These are phyloP conservation scores for Trichomonascus vanleenenianus DNA, from an alignment of 805 yeast species.

Conservation along the genomic window DNA sequence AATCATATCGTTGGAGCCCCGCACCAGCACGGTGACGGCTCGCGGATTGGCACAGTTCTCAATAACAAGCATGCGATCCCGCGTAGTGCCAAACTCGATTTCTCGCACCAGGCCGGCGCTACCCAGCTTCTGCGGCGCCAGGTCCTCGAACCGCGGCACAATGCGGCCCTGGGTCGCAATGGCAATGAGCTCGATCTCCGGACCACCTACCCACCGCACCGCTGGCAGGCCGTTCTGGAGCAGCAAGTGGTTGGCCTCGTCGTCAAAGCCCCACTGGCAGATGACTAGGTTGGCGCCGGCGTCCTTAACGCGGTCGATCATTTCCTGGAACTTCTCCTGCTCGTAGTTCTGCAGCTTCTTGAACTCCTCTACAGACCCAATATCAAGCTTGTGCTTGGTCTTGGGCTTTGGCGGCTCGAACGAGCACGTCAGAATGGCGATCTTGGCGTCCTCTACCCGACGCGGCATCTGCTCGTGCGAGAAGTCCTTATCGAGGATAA, in stretches of 20 bases:
- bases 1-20: slow-evolving; percentile 97
- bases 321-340: slow-evolving; percentile 79
- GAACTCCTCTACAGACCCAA: slow-evolving; percentile 90
- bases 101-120: slow-evolving; percentile 79
- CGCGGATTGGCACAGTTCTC: slow-evolving; percentile 82
- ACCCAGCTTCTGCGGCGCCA: slow-evolving; percentile 75
- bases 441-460: slow-evolving; percentile 63
- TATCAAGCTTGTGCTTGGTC: slow-evolving; percentile 94
- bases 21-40: slow-evolving; percentile 85
- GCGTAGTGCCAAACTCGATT: slow-evolving; percentile 90
- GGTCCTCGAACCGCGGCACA: slow-evolving; percentile 94
- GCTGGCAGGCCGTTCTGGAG: slow-evolving; percentile 87
- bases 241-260: slow-evolving; percentile 91
- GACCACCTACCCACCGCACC: slow-evolving; percentile 98
- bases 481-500: slow-evolving; percentile 89
- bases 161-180: slow-evolving; percentile 97
- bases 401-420: slow-evolving; percentile 99
- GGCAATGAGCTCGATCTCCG: slow-evolving; percentile 90
- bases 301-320: slow-evolving; percentile 79
- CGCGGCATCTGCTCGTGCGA: slow-evolving; percentile 99
- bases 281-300: slow-evolving; percentile 95
- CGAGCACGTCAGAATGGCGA: slow-evolving; percentile 96
- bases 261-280: slow-evolving; percentile 99
- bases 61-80: slow-evolving; percentile 90
- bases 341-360: slow-evolving; percentile 86